Evolutionary conservation across 2,329 filamentous ascomycete species (phyloP), one percentile per base, ranked within the genome.

Genomic region (Cladosporium oxysporum): DNA sequence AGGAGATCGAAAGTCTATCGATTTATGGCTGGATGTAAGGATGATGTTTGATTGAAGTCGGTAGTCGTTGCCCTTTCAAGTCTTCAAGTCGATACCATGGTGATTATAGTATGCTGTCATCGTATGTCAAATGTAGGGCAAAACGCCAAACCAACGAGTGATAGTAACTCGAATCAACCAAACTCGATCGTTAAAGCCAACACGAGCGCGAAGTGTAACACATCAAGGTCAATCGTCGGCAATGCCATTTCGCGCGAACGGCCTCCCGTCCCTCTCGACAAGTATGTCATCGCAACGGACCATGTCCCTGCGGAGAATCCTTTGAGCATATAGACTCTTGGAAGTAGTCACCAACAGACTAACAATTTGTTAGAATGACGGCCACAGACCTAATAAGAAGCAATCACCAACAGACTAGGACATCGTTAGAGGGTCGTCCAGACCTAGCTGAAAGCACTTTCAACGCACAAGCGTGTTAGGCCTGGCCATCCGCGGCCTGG

Each of bases 281-380:
- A 31, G 18, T 33, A 49, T 62, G 60, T 62, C 60, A 62, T 55
- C 23, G 29, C 47, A 31, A 55, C 29, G 44, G 7, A 21, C 52
- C n/a, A 53, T 21, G 28, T 10, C 60, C 47, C 47, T 61, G 18
- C 60, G 47, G 21, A n/a, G 49, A 52, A 62, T 62, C 60, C 60
- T 62, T 62, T 49, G 47, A 26, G 16, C n/a, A 26, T 5, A 26
- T 23, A 33, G 23, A 35, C 33, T 37, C 55, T 58, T 41, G 33
- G 55, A 31, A 23, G 33, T 2, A n/a, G 11, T 26, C 31, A 33
- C 55, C 29, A 37, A 26, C 55, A 33, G 23, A 33, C 3, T n/a
- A 35, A 21, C 33, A 28, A 0, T n/a, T 12, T 28, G 31, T 58
- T 58, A 23, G 33, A 21, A 23, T n/a, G 29, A 58, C 33, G 33